phyloP scores from a whole-genome alignment of 768 basidiomycete genomes.

The Boletellus emodensis region DNA sequence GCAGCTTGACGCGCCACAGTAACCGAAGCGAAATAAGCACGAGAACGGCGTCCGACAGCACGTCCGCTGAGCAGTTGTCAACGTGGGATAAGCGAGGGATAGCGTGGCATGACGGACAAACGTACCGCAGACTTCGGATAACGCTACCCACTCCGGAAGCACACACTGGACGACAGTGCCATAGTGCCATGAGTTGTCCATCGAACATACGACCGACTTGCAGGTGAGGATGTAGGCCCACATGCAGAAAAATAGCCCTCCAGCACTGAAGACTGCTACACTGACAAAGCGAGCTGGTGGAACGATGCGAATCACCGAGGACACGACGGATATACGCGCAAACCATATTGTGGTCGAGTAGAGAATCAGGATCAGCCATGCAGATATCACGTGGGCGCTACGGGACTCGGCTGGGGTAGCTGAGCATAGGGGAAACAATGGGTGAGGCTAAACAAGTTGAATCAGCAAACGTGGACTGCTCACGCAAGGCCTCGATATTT shows the following conservation, averaged over 20 bases:
- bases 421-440: conserved; percentile 21
- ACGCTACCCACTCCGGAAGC: conserved; percentile 45
- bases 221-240: conserved; percentile 16
- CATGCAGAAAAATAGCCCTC: conserved; percentile 12
- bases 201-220: conserved; percentile 41
- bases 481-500: conserved; percentile 10
- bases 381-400: conserved; percentile 15
- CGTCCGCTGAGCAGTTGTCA: conserved; percentile 38
- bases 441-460: neutral
- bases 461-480: conserved; percentile 1
- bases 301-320: conserved; percentile 24
- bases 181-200: conserved; percentile 36
- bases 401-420: conserved; percentile 14
- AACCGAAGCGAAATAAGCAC: conserved; percentile 45
- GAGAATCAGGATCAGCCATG: conserved; percentile 18
- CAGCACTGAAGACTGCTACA: neutral
- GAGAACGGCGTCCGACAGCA: conserved; percentile 43
- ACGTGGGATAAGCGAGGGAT: neutral
- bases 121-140: conserved; percentile 51
- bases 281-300: conserved; percentile 11
- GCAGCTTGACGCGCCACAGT: conserved; percentile 40
- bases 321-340: conserved; percentile 23
- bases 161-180: conserved; percentile 36
- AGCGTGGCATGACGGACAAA: neutral
- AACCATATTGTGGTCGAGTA: conserved; percentile 27